A percentile compares a stretch with the other conserved stretches of the same genome.
phyloP scores from a whole-genome alignment of 2,329 filamentous ascomycete genomes.

The Pseudogymnoascus sp. region DNA sequence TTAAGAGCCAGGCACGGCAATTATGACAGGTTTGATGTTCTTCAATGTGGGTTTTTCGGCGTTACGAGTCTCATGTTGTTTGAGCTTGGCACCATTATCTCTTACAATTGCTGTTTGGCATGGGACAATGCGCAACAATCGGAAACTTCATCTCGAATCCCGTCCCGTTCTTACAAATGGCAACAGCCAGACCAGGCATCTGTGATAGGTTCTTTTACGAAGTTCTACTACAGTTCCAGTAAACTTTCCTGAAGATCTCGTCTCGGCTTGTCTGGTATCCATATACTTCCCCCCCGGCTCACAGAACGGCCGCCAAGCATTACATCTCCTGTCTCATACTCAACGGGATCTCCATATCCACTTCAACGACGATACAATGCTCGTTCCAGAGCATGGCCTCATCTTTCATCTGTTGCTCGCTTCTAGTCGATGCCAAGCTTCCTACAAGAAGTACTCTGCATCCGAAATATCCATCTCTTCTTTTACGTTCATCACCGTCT shows the following conservation, averaged over 20 bases:
- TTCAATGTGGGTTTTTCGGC: not conserved
- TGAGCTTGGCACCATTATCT: not conserved
- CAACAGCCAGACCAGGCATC: not conserved
- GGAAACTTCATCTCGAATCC: constrained; percentile 1
- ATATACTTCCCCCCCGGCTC: not conserved
- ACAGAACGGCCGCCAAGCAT: not conserved
- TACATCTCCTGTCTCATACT: constrained; percentile 4
- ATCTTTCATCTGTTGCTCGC: constrained; percentile 5
- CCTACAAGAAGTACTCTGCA: constrained; percentile 24
- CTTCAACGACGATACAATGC: not conserved
- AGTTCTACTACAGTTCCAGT: not conserved
- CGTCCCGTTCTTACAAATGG: not conserved
- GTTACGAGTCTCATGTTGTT: not conserved
- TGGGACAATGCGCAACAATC: constrained; percentile 1
- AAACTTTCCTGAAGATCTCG: not conserved
- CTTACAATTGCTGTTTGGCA: not conserved
- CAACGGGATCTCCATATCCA: constrained; percentile 1
- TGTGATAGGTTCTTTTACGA: not conserved
- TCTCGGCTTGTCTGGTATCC: not conserved
- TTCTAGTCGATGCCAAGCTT: constrained; percentile 23
- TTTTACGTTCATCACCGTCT: constrained; percentile 20
- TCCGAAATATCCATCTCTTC: constrained; percentile 15
- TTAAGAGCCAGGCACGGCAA: not conserved
- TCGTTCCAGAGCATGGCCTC: constrained; percentile 1
- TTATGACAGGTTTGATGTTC: not conserved